A percentile compares a stretch with the other conserved stretches of the same genome.
Evolutionary conservation across 2,329 filamentous ascomycete genomes (phyloP).

Genomic region (Stromatinia cepivora): DNA sequence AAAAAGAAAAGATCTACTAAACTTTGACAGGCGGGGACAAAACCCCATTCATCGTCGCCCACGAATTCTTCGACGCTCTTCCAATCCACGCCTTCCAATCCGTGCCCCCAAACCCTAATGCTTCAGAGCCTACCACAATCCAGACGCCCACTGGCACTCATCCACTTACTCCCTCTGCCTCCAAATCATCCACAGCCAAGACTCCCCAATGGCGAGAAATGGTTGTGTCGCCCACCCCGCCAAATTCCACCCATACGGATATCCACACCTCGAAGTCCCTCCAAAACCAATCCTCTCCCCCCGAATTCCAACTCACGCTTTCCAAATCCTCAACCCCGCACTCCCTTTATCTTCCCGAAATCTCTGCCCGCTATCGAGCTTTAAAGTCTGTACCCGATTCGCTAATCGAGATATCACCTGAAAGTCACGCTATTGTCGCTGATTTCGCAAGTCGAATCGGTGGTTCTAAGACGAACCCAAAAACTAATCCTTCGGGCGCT

Average conservation of each 20-base stretch:
- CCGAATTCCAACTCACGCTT: slow-evolving; percentile 86
- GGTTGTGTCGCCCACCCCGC: slow-evolving; percentile 68
- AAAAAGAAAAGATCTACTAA: background rate
- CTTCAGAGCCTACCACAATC: slow-evolving; percentile 42
- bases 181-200: slow-evolving; percentile 36
- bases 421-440: slow-evolving; percentile 74
- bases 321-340: slow-evolving; percentile 76
- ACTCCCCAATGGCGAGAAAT: slow-evolving; percentile 77
- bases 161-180: slow-evolving; percentile 41
- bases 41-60: slow-evolving; percentile 89
- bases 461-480: slow-evolving; percentile 57
- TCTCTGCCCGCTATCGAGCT: slow-evolving; percentile 74
- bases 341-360: slow-evolving; percentile 79
- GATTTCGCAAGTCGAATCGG: slow-evolving; percentile 87
- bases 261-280: slow-evolving; percentile 55
- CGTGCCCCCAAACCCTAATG: slow-evolving; percentile 51
- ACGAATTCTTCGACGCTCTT: slow-evolving; percentile 98
- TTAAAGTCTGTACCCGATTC: slow-evolving; percentile 68
- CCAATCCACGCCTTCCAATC: slow-evolving; percentile 95
- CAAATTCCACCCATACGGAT: slow-evolving; percentile 53
- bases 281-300: slow-evolving; percentile 51
- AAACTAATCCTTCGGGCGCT: slow-evolving; percentile 70
- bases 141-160: slow-evolving; percentile 46
- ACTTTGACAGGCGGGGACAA: slow-evolving; percentile 57
- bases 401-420: slow-evolving; percentile 86